Evolutionary conservation across 352 stramenopile genomes (phyloP), one percentile per base, ranked within the genome.

Genomic region (Thalassiosira livingstoniorum): DNA sequence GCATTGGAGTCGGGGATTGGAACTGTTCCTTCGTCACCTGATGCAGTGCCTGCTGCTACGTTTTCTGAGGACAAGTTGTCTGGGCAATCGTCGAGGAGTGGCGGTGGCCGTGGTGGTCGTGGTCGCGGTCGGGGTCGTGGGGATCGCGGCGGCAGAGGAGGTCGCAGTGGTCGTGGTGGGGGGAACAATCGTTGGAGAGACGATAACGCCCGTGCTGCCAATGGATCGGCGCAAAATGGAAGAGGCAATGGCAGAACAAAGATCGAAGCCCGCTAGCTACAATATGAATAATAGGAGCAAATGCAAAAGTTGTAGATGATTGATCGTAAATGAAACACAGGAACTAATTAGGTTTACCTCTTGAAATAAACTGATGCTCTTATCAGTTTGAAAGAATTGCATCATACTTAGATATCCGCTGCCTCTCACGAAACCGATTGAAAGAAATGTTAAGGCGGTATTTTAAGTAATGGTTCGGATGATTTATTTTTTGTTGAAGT

Each of bases 1-100:
- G 60, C 75, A 18, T 67, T 67, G 31, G 66, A 78, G 68, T 77
- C 75, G 35, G 75, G 75, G 0, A 78, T 83, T 75, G 75, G 75
- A 31, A 83, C 60, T 23, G 51, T 78, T 47, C 57, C 53, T 32
- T 53, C 51, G 1, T 75, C 51, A 63, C 34, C 34, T 18, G 65
- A 63, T 43, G 21, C 31, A 34, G 29, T 18, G 18, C 7, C 42
- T 7, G 42, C 42, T 18, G 7, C 42, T 51, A 51, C 53, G 23
- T 65, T 65, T 65, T 53, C 42, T 10, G 42, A 53, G 42, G 21
- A 53, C 42, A 21, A 21, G 10, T 10, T 21, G 42, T 18, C 21
- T 10, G 21, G 42, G 42, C 10, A 21, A 53, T 53, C 42, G 10
- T 53, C 42, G 42, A 21, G 42, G 42, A 53, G 21, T 53, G 42